Conservation (phyloP, 1,284 basidiomycete species). For the Puccinia horiana region DNA sequence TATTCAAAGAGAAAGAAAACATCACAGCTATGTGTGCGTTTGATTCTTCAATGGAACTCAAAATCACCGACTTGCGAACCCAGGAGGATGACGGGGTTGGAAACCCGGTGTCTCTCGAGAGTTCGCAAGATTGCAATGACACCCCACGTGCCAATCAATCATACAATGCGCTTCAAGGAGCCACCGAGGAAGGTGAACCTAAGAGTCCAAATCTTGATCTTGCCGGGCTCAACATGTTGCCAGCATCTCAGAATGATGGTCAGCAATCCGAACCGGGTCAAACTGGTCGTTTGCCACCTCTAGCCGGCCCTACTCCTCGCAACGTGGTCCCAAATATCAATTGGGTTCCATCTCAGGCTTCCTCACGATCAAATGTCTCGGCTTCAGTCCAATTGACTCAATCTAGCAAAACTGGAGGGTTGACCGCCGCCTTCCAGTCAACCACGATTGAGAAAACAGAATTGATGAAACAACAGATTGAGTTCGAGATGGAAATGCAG, state of each 20-base stretch:
- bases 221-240: too few species aligned
- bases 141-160: too few species aligned
- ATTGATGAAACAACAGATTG: neutral
- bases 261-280: too few species aligned
- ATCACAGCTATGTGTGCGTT: neutral
- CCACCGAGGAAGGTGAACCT: too few species aligned
- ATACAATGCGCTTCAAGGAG: too few species aligned
- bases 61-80: neutral
- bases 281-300: too few species aligned
- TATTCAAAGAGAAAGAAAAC: constrained; percentile 10
- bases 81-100: neutral
- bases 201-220: too few species aligned
- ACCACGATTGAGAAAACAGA: neutral
- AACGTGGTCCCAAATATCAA: neutral
- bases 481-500: neutral
- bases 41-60: neutral
- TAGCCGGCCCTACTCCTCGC: too few species aligned
- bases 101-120: neutral
- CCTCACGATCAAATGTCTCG: neutral
- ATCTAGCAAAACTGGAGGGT: neutral
- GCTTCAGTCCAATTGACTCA: too few species aligned
- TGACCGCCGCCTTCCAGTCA: neutral
- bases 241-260: too few species aligned
- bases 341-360: too few species aligned
- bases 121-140: neutral